These are phyloP conservation scores for Ophiostoma himal-ulmi DNA, from an alignment of 2,329 filamentous ascomycete species.

Conservation along the genomic window DNA sequence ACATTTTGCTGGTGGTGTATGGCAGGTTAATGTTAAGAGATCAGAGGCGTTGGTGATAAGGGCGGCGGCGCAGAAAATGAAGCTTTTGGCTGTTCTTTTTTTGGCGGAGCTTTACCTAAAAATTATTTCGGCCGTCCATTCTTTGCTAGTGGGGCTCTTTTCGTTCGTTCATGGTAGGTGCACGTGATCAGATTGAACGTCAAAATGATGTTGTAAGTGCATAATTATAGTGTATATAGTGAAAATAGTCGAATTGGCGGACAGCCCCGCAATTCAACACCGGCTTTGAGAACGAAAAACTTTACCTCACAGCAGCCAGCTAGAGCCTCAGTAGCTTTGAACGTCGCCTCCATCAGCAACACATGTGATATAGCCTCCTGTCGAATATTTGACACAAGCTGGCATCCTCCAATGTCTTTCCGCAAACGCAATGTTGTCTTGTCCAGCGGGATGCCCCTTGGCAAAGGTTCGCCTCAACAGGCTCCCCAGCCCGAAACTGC, in stretches of 20 bases:
- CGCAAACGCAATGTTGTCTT: slow-evolving; percentile 53
- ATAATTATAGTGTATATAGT: neutral
- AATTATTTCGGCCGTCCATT: slow-evolving; percentile 18
- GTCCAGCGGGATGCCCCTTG: slow-evolving; percentile 29
- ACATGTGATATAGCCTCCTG: neutral
- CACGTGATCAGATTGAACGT: neutral
- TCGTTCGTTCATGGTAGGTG: neutral
- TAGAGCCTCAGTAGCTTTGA: neutral
- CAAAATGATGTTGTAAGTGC: neutral
- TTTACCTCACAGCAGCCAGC: neutral
- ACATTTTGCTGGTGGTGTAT: slow-evolving; percentile 33
- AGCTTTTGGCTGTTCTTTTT: neutral
- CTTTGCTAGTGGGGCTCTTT: neutral
- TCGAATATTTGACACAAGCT: neutral
- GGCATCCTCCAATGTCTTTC: slow-evolving; percentile 46
- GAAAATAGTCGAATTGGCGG: neutral
- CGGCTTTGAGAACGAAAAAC: neutral
- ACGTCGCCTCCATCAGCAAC: neutral
- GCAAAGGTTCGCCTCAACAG: slow-evolving; percentile 16
- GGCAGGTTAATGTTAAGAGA: neutral
- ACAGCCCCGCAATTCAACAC: neutral
- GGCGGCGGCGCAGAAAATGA: neutral
- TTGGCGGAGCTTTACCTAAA: slow-evolving; percentile 15
- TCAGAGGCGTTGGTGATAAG: neutral
- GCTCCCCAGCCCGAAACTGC: neutral